Base-by-base conservation (phyloP, 768 basidiomycete species). In the Piloderma croceum region DNA sequence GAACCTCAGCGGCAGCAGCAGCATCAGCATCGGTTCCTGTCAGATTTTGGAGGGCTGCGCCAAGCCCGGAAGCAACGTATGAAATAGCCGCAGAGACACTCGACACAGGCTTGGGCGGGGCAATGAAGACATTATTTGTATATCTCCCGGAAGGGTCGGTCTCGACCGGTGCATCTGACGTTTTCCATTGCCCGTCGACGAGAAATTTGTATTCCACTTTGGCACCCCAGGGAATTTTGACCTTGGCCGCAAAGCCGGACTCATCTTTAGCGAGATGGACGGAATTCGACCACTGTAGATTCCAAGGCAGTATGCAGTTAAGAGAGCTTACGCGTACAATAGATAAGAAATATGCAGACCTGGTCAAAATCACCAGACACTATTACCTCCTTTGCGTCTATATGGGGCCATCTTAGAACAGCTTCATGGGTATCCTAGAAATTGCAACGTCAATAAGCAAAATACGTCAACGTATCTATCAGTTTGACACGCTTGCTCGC, bases 161-260 rank as follows among this genome's bases (percentile, higher is more conserved):
- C 59, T 85, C 83, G 38, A 75, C 77, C 5, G 80, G 77, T 42
- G 69, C 68, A 44, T 70, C 68, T 24, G 71, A 67, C 34, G 70
- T 67, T 35, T 64, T 50, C 86, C 84, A 90, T 44, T 60, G 51
- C 24, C 79, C 81, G 55, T 90, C 88, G 39, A 90, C 85, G 56
- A 89, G 67, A 56, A 78, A 90, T 61, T 90, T 90, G 76, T 83
- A 90, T 6, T 65, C 52, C 42, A 85, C 63, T 51, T 77, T 81
- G 36, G 73, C 55, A 34, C 68, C 75, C 75, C 75, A 86, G 1
- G 82, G 80, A 22, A 88, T 64, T 36, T 61, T 54, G 18, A 74
- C 63, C 4, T 60, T 67, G 17, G 70, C 77, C 39, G 67, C 63
- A 59, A 86, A 90, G 37, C 18, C 20, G 4, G 79, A 80, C 13